A percentile compares a stretch with the other conserved stretches of the same genome.
phyloP scores from a whole-genome alignment of 305 asterid species.

The Solanum hybrid region DNA sequence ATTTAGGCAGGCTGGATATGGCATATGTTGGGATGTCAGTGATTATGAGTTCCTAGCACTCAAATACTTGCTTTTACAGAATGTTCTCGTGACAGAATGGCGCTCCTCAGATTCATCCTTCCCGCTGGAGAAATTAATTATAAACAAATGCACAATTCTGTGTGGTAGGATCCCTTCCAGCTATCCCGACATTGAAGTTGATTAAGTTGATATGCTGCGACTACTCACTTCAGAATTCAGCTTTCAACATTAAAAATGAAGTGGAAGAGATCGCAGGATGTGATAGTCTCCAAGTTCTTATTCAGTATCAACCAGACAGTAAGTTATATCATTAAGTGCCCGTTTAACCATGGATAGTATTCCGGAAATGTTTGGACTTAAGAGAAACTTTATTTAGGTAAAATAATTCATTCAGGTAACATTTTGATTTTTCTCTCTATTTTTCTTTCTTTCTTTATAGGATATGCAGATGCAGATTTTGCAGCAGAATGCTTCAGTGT shows the following conservation, averaged over 20 bases:
- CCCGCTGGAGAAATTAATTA: slow-evolving; percentile 7
- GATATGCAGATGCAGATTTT: not conserved
- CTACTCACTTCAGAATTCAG: not conserved
- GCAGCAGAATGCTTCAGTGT: not conserved
- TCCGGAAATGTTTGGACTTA: not conserved
- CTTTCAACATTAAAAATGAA: not conserved
- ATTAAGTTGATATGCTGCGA: slow-evolving; percentile 2
- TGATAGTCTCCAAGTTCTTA: not conserved
- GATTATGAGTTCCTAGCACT: not conserved
- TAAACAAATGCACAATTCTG: not conserved
- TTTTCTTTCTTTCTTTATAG: not conserved
- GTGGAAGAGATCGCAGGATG: not conserved
- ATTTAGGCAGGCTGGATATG: not conserved
- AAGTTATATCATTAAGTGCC: not conserved
- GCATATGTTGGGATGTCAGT: slow-evolving; percentile 2
- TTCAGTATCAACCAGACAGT: not conserved
- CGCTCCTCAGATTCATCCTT: not conserved
- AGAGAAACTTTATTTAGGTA: not conserved
- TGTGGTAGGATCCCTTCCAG: not conserved
- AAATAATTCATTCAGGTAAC: not conserved
- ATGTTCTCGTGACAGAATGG: not conserved
- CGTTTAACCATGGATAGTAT: not conserved
- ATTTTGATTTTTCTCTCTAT: not conserved
- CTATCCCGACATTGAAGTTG: not conserved
- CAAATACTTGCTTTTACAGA: not conserved